Evolutionary conservation across 257 asterid genomes (phyloP).

Genomic region (Cordia subcordata): DNA sequence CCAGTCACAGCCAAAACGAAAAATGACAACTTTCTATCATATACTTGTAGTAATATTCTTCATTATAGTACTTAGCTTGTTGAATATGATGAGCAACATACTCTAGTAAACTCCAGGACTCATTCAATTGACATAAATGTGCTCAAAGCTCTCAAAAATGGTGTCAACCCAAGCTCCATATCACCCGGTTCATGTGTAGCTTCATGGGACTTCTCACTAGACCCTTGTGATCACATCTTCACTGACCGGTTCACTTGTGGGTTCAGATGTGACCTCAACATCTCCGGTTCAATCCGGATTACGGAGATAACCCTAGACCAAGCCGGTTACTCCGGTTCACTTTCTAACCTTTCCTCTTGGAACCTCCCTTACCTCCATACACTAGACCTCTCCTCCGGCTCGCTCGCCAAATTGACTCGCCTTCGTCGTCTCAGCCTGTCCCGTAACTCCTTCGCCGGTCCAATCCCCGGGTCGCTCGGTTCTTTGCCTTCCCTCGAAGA

Average conservation of each 20-base stretch:
- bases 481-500: conserved; percentile 43
- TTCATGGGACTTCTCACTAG: conserved; percentile 73
- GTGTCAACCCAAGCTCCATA: conserved; percentile 43
- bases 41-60: too few relatives aligned
- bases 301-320: conserved; percentile 71
- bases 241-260: conserved; percentile 77
- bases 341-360: conserved; percentile 36
- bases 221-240: conserved; percentile 65
- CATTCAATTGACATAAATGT: conserved; percentile 50
- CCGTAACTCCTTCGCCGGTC: conserved; percentile 47
- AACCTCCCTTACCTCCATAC: conserved; percentile 45
- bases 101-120: conserved; percentile 33
- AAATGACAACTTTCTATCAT: too few relatives aligned
- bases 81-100: too few relatives aligned
- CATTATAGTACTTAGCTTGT: too few relatives aligned
- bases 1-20: too few relatives aligned
- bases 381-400: conserved; percentile 51
- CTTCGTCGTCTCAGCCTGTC: conserved; percentile 50
- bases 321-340: conserved; percentile 57
- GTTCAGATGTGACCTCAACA: conserved; percentile 54
- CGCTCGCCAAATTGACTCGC: conserved; percentile 39
- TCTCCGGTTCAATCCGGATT: conserved; percentile 34
- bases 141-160: conserved; percentile 49
- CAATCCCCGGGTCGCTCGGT: conserved; percentile 48
- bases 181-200: conserved; percentile 55